These are phyloP conservation scores for Dactylella cylindrospora DNA, from an alignment of 2,329 filamentous ascomycete species.

Conservation along the genomic window DNA sequence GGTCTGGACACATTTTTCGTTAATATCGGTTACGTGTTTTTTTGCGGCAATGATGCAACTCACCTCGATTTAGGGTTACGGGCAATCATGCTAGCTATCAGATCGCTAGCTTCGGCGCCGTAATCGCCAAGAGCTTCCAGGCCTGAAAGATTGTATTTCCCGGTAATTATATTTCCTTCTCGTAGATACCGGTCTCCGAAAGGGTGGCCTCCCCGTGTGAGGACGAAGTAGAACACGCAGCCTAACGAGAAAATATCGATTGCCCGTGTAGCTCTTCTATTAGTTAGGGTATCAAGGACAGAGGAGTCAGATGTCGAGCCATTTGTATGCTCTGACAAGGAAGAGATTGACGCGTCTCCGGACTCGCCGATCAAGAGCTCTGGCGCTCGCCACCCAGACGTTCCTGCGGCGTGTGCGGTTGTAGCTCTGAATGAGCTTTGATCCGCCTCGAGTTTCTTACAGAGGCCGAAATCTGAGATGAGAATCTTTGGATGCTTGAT, in stretches of 20 bases:
- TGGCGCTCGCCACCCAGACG: conserved; percentile 92
- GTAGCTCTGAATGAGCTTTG: conserved; percentile 94
- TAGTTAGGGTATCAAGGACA: conserved; percentile 60
- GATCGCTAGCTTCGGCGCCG: conserved; percentile 79
- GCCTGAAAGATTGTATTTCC: conserved; percentile 70
- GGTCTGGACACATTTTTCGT: conserved; percentile 56
- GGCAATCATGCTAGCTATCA: conserved; percentile 78
- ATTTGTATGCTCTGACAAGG: conserved; percentile 46
- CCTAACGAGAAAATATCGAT: conserved; percentile 98
- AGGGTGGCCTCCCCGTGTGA: conserved; percentile 87
- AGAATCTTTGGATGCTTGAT: conserved; percentile 78
- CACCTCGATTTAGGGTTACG: conserved; percentile 64
- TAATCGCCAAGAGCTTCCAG: conserved; percentile 79
- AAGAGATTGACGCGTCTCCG: conserved; percentile 53
- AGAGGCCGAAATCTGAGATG: conserved; percentile 96
- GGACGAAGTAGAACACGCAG: conserved; percentile 98
- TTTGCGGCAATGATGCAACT: conserved; percentile 44
- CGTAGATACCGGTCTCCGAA: conserved; percentile 94
- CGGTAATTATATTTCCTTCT: conserved; percentile 95
- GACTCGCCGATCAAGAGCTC: conserved; percentile 85
- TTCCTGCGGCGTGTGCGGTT: conserved; percentile 88
- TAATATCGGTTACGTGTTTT: not conserved
- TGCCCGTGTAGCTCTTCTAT: conserved; percentile 83
- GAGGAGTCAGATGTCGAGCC: conserved; percentile 63
- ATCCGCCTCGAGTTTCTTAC: conserved; percentile 92